Evolutionary conservation across 371 early-diverging fungal genomes (phyloP), one percentile per base, ranked within the genome.

Genomic region (Lichtheimia corymbifera): DNA sequence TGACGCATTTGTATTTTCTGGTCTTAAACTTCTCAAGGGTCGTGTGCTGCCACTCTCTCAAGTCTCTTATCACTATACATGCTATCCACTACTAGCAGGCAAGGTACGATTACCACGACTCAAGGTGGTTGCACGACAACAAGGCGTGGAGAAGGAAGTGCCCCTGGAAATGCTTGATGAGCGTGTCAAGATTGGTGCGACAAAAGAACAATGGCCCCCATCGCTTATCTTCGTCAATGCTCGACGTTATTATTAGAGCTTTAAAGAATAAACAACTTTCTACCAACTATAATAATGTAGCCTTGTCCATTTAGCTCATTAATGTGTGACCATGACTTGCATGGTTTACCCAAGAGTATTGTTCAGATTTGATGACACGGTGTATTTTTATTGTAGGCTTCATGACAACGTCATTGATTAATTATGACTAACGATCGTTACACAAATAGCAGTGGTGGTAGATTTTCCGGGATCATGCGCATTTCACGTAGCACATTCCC

Each of bases 1-100:
- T 22, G 92, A 91, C 11, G 87, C 84, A 35, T 89, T 90, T 74
- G 89, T 89, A 1, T 90, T 87, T 67, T 76, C 87, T 15, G 92
- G 92, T 12, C 79, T 79, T 44, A 91, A 90, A 67, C 85, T 84
- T 42, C 56, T 80, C 18, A 71, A 76, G 25, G 67, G 84, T 41
- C 81, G 78, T 20, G 63, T 91, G 0, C 71, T 91, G 4, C 92
- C 92, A 14, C 53, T 79, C 11, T 72, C 73, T 3, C 66, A 65
- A 51, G 54, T 41, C 0, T 58, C 50, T 1, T 76, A 80, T 57
- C 50, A 70, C n/a, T 79, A 73, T 50, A 79, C 72, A 13, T 80
- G 76, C 45, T 73, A 73, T 50, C 83, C 86, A 0, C 59, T 84
- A 18, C 59, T 65, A 14, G 80, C 84, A 24, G 86, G 86, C 15